Evolutionary conservation across 306 rosid species (phyloP).

Genomic region (Cucurbita moschata): DNA sequence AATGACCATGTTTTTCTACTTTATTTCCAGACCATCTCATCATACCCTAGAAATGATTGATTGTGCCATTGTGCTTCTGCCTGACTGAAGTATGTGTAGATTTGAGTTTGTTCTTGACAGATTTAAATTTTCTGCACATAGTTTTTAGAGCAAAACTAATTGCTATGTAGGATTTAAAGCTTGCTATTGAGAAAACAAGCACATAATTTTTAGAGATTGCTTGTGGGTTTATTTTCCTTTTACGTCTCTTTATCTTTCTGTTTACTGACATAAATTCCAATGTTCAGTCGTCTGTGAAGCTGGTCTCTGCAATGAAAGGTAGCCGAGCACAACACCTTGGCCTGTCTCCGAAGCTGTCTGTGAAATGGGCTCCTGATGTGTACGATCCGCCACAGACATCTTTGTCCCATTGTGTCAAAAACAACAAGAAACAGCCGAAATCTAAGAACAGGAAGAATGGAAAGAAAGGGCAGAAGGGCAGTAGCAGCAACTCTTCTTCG

Average conservation of each 20-base stretch:
- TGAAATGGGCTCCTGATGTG: slow-evolving; percentile 81
- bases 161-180: too few species aligned
- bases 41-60: too few species aligned
- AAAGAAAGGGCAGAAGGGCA: slow-evolving; percentile 49
- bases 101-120: neutral
- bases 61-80: neutral
- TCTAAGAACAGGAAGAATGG: slow-evolving; percentile 48
- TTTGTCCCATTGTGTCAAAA: slow-evolving; percentile 32
- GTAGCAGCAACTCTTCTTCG: slow-evolving; percentile 20
- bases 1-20: neutral
- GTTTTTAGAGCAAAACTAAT: too few species aligned
- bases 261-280: neutral
- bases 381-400: slow-evolving; percentile 65
- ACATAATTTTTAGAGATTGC: neutral
- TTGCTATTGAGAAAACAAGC: neutral
- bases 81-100: neutral
- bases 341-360: slow-evolving; percentile 28
- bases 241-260: neutral
- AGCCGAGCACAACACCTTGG: slow-evolving; percentile 38
- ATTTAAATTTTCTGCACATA: too few species aligned
- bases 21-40: neutral
- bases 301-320: slow-evolving; percentile 75
- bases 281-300: slow-evolving; percentile 45
- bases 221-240: neutral
- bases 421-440: slow-evolving; percentile 55